These are phyloP conservation scores for Butyriboletus loyo DNA, from an alignment of 768 basidiomycete genomes.

Conservation along the genomic window DNA sequence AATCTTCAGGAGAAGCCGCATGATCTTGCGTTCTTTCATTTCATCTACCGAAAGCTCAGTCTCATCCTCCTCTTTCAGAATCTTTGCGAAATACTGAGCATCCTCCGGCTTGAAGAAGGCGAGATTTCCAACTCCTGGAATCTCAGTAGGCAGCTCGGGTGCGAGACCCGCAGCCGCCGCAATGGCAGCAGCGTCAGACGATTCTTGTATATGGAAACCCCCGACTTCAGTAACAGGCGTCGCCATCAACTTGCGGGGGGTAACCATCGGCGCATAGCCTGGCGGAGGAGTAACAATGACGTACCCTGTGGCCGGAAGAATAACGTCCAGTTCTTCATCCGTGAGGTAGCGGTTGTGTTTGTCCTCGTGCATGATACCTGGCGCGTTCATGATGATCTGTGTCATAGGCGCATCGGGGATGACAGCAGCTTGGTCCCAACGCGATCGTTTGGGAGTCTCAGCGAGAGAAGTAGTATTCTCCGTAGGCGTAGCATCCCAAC, in stretches of 20 bases:
- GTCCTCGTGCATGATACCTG: conserved; percentile 82
- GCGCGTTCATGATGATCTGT: conserved; percentile 86
- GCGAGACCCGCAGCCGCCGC: conserved; percentile 91
- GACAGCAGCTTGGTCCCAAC: conserved; percentile 95
- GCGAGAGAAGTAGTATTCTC: conserved; percentile 47
- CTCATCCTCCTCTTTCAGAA: conserved; percentile 93
- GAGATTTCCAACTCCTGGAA: conserved; percentile 94
- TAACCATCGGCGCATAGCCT: conserved; percentile 80
- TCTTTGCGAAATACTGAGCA: conserved; percentile 96
- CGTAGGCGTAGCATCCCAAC: conserved; percentile 93
- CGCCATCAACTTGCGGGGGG: conserved; percentile 61
- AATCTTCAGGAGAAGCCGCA: conserved; percentile 96
- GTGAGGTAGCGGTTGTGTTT: conserved; percentile 95
- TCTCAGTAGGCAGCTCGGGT: conserved; percentile 93
- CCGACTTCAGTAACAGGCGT: conserved; percentile 55
- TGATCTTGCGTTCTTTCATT: conserved; percentile 99
- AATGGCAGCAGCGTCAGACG: conserved; percentile 83
- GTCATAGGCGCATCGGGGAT: conserved; percentile 67
- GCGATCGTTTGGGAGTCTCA: conserved; percentile 83
- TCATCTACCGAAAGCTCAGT: conserved; percentile 90
- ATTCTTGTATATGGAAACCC: conserved; percentile 96
- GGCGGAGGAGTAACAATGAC: conserved; percentile 90
- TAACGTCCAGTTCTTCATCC: conserved; percentile 91
- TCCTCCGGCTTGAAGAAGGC: conserved; percentile 99
- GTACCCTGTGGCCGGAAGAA: conserved; percentile 86